phyloP scores from a whole-genome alignment of 768 basidiomycete species.

The Hericium coralloides region DNA sequence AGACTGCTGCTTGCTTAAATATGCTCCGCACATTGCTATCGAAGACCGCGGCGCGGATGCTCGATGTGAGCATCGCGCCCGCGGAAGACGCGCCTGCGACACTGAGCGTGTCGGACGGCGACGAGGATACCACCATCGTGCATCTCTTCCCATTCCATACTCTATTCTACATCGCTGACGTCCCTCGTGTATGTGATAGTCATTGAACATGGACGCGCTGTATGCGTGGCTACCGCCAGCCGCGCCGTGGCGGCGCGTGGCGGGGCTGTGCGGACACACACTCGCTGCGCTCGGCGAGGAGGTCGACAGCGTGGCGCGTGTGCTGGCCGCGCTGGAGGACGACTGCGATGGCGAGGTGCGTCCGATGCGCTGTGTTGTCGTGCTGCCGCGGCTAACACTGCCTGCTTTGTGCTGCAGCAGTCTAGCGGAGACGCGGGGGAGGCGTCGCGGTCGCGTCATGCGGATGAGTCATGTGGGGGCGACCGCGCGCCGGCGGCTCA shows the following conservation, averaged over 20 bases:
- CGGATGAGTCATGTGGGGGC: neutral
- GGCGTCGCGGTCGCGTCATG: neutral
- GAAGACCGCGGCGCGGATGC: neutral
- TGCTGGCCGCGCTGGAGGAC: slow-evolving; percentile 37
- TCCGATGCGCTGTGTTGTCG: slow-evolving; percentile 11
- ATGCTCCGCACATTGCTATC: neutral
- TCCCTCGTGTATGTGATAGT: slow-evolving; percentile 5
- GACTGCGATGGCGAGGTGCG: too few relatives aligned
- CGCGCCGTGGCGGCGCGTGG: slow-evolving; percentile 16
- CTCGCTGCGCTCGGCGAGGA: slow-evolving; percentile 27
- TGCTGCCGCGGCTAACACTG: neutral
- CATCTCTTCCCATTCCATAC: too few relatives aligned
- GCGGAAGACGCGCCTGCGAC: neutral
- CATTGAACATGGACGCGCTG: slow-evolving; percentile 17
- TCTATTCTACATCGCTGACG: neutral
- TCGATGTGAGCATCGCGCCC: neutral
- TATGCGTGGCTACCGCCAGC: slow-evolving; percentile 12
- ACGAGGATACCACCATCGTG: neutral
- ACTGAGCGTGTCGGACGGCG: neutral
- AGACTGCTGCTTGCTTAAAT: neutral
- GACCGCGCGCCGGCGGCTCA: too few relatives aligned
- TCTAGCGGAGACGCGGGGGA: neutral
- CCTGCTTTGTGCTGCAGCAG: neutral
- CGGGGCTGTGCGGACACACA: slow-evolving; percentile 15
- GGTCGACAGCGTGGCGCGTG: slow-evolving; percentile 31